Percentiles rank a stretch among this genome's conserved stretches.
Evolutionary conservation across 371 early-diverging fungal species (phyloP).

Genomic region (Mucor mucedo): DNA sequence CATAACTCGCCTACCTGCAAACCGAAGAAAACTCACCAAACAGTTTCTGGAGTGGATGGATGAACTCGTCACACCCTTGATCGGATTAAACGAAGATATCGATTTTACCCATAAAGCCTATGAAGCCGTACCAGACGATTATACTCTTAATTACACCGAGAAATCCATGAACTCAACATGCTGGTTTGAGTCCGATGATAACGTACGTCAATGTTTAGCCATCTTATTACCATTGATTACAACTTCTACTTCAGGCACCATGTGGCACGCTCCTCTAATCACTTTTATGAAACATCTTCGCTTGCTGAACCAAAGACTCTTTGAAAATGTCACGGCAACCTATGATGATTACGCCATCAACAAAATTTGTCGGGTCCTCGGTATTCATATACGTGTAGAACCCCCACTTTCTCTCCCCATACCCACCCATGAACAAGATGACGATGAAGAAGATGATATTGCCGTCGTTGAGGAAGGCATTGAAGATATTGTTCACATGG

Average conservation of each 20-base stretch:
- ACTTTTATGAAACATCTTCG: conserved; percentile 47
- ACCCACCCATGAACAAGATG: not conserved
- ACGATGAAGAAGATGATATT: not conserved
- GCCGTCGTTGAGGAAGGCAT: not conserved
- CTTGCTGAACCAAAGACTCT: conserved; percentile 43
- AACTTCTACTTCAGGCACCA: conserved; percentile 38
- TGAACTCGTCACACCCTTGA: conserved; percentile 41
- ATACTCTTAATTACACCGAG: not conserved
- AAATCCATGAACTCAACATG: conserved; percentile 12
- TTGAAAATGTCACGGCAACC: conserved; percentile 38
- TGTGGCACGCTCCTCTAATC: conserved; percentile 43
- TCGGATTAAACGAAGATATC: conserved; percentile 39
- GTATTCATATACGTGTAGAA: conserved; percentile 45
- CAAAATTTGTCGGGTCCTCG: conserved; percentile 41
- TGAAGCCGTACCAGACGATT: conserved; percentile 28
- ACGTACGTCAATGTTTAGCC: conserved; percentile 41
- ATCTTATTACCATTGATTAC: conserved; percentile 43
- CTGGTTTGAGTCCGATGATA: conserved; percentile 53
- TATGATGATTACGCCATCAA: conserved; percentile 37
- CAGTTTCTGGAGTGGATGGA: conserved; percentile 54
- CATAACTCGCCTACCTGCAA: conserved; percentile 35
- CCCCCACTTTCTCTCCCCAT: conserved; percentile 11
- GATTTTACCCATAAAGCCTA: conserved; percentile 22
- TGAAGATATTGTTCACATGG: conserved; percentile 1
- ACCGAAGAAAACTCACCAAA: conserved; percentile 42